phyloP scores from a whole-genome alignment of 1,284 basidiomycete genomes.

The Trametes hirsuta region DNA sequence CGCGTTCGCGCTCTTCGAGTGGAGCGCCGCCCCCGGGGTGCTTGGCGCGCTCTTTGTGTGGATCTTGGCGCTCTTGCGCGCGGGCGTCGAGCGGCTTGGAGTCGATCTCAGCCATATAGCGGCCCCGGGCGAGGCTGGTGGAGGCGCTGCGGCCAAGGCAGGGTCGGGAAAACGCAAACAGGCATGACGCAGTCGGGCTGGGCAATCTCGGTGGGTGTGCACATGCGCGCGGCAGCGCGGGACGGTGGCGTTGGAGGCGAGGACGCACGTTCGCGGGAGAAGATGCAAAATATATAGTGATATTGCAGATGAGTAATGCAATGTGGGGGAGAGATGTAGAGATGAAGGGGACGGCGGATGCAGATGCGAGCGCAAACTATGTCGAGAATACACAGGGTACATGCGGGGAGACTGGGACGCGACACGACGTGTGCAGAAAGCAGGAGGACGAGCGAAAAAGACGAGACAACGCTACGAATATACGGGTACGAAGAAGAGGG shows the following conservation, averaged over 20 bases:
- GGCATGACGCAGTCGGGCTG: not conserved
- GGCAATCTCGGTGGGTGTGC: not conserved
- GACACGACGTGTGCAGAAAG: not conserved
- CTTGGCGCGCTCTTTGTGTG: constrained; percentile 19
- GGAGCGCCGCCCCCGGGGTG: constrained; percentile 15
- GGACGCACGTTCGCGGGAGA: not conserved
- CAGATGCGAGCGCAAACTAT: constrained; percentile 10
- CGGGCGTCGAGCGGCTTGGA: constrained; percentile 17
- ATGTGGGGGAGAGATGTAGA: no score
- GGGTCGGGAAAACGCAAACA: not conserved
- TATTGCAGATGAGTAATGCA: not conserved
- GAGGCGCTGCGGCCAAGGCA: not conserved
- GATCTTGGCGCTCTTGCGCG: constrained; percentile 14
- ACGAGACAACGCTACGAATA: not conserved
- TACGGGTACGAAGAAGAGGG: not conserved
- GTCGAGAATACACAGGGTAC: constrained; percentile 12
- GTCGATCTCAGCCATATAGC: constrained; percentile 13
- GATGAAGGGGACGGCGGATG: not conserved
- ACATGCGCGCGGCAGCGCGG: no score
- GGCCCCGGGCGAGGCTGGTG: not conserved
- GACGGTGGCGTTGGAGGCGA: not conserved
- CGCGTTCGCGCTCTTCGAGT: constrained; percentile 27
- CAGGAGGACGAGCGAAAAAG: not conserved
- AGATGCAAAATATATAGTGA: constrained; percentile 5
- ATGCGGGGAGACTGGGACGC: constrained; percentile 4